Evolutionary conservation across 306 rosid species (phyloP).

Genomic region (Gynostemma pentaphyllum): DNA sequence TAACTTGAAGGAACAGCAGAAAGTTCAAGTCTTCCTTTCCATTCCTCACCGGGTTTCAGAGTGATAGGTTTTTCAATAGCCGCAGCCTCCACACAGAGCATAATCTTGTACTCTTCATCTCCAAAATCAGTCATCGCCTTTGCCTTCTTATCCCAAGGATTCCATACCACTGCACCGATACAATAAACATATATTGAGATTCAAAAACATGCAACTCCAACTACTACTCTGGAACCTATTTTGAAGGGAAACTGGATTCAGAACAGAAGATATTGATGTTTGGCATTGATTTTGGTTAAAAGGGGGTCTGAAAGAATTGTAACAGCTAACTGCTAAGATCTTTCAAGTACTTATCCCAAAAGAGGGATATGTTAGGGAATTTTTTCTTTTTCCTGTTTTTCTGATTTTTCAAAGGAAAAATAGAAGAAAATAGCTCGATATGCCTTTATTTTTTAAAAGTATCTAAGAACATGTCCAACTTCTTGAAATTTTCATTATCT

Average conservation of each 20-base stretch:
- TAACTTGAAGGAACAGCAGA: slow-evolving; percentile 98
- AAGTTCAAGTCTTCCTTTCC: slow-evolving; percentile 91
- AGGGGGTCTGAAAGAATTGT: not conserved
- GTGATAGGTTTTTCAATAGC: slow-evolving; percentile 67
- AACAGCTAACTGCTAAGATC: not conserved
- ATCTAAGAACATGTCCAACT: too few species aligned
- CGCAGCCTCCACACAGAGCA: slow-evolving; percentile 96
- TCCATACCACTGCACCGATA: slow-evolving; percentile 76
- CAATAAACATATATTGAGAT: not conserved
- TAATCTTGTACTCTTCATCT: slow-evolving; percentile 87
- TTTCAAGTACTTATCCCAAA: not conserved
- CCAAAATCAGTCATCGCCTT: slow-evolving; percentile 92
- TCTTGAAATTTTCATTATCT: too few species aligned
- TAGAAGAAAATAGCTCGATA: too few species aligned
- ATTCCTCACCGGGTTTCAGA: slow-evolving; percentile 96
- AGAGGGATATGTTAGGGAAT: too few species aligned
- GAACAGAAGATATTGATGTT: not conserved
- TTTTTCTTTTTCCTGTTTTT: too few species aligned
- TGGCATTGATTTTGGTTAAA: not conserved
- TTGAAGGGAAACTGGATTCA: not conserved
- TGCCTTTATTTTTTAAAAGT: too few species aligned
- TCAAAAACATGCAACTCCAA: not conserved
- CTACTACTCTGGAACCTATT: not conserved
- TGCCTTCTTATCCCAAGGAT: slow-evolving; percentile 99
- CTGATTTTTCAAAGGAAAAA: too few species aligned